A percentile compares a stretch with the other conserved stretches of the same genome.
Conservation (phyloP, 805 yeast species). For the Starmerella apicola region DNA sequence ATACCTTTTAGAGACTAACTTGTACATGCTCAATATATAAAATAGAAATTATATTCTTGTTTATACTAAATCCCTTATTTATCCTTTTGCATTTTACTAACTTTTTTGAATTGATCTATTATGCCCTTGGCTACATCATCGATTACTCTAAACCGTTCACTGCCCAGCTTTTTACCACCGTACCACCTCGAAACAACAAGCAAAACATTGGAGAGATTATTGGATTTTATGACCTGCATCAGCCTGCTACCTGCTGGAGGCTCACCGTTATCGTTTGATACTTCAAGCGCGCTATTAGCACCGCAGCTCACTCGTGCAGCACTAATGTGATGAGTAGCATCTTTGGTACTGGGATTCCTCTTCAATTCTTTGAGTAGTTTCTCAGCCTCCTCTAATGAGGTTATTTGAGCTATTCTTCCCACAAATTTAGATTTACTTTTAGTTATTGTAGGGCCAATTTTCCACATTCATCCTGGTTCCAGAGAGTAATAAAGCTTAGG, state of each 20-base stretch:
- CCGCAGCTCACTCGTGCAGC: slow-evolving; percentile 53
- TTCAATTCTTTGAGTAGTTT: slow-evolving; percentile 27
- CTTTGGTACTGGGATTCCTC: slow-evolving; percentile 35
- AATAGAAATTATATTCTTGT: background rate
- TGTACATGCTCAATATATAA: background rate
- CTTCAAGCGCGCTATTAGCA: slow-evolving; percentile 34
- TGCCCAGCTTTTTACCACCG: slow-evolving; percentile 65
- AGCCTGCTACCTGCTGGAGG: slow-evolving; percentile 58
- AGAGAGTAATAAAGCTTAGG: too few relatives aligned
- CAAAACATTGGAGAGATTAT: slow-evolving; percentile 40
- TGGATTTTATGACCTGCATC: slow-evolving; percentile 40
- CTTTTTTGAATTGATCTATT: slow-evolving; percentile 23
- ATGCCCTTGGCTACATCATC: slow-evolving; percentile 44
- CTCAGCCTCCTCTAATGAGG: slow-evolving; percentile 33
- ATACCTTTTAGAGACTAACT: background rate
- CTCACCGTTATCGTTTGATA: slow-evolving; percentile 60
- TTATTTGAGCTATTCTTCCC: slow-evolving; percentile 41
- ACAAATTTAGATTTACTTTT: slow-evolving; percentile 57
- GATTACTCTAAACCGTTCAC: slow-evolving; percentile 58
- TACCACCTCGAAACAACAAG: slow-evolving; percentile 72
- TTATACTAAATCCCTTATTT: background rate
- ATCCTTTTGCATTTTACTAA: background rate
- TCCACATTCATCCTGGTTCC: too few relatives aligned
- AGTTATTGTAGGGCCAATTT: slow-evolving; percentile 18
- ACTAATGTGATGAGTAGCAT: slow-evolving; percentile 62